Conservation (phyloP, 306 rosid genomes). For the Cucurbita ficifolia region DNA sequence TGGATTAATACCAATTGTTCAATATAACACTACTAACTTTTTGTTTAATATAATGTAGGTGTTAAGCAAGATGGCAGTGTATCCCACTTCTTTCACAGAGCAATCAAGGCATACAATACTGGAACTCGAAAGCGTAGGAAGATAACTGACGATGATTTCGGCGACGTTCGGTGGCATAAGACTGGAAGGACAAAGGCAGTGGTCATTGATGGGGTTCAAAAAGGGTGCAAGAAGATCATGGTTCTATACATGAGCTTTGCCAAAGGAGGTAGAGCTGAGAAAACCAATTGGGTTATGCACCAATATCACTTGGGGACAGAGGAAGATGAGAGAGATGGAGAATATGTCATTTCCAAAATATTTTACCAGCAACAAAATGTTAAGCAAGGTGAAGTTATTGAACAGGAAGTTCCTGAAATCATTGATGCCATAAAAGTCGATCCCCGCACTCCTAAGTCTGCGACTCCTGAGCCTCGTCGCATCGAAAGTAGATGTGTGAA, state of each 20-base stretch:
- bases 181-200: slow-evolving; percentile 56
- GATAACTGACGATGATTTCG: slow-evolving; percentile 30
- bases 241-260: slow-evolving; percentile 33
- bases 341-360: slow-evolving; percentile 45
- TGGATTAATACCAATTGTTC: neutral
- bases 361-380: slow-evolving; percentile 33
- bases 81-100: slow-evolving; percentile 49
- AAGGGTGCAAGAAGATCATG: slow-evolving; percentile 58
- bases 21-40: neutral
- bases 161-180: slow-evolving; percentile 68
- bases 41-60: slow-evolving; percentile 16
- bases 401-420: slow-evolving; percentile 35
- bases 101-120: slow-evolving; percentile 52
- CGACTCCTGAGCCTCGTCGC: slow-evolving; percentile 52
- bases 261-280: slow-evolving; percentile 39
- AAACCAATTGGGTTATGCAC: slow-evolving; percentile 56
- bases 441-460: slow-evolving; percentile 66
- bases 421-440: slow-evolving; percentile 31
- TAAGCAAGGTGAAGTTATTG: slow-evolving; percentile 16
- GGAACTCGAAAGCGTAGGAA: slow-evolving; percentile 61
- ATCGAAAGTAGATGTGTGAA: slow-evolving; percentile 22
- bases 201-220: slow-evolving; percentile 25
- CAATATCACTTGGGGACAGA: slow-evolving; percentile 49
- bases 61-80: slow-evolving; percentile 52
- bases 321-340: slow-evolving; percentile 46